Conservation (phyloP, 768 basidiomycete species). For the Kwoniella dejecticola region DNA sequence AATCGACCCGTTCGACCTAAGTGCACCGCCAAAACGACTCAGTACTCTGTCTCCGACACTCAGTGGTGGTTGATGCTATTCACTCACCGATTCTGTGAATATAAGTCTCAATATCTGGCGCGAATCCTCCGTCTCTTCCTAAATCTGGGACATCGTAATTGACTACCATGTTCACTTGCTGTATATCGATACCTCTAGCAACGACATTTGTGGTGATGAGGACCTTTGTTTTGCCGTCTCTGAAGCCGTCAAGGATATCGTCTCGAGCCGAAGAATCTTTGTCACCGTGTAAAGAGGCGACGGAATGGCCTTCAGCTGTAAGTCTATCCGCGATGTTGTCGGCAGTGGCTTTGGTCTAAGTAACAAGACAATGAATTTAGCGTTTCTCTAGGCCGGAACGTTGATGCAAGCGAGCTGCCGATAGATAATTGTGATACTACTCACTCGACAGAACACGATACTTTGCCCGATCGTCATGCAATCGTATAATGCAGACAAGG, state of each 20-base stretch:
- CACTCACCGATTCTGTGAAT: slow-evolving; percentile 90
- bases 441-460: slow-evolving; percentile 94
- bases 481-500: slow-evolving; percentile 83
- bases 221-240: slow-evolving; percentile 94
- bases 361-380: background rate
- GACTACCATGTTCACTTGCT: slow-evolving; percentile 99
- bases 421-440: too few relatives aligned
- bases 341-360: slow-evolving; percentile 82
- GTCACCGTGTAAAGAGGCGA: slow-evolving; percentile 91
- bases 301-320: slow-evolving; percentile 91
- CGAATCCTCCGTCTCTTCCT: slow-evolving; percentile 59
- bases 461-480: slow-evolving; percentile 94
- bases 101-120: slow-evolving; percentile 92
- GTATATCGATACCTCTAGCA: slow-evolving; percentile 95
- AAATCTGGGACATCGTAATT: slow-evolving; percentile 86
- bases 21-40: background rate
- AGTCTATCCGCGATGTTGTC: slow-evolving; percentile 89
- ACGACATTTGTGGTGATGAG: slow-evolving; percentile 99
- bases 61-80: background rate
- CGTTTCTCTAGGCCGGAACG: too few relatives aligned
- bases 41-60: background rate
- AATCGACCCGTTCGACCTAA: slow-evolving; percentile 96
- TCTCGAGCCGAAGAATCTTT: slow-evolving; percentile 90
- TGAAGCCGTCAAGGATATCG: slow-evolving; percentile 87
- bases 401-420: too few relatives aligned